Conservation (phyloP, 2,329 filamentous ascomycete species). For the Nemania serpens region DNA sequence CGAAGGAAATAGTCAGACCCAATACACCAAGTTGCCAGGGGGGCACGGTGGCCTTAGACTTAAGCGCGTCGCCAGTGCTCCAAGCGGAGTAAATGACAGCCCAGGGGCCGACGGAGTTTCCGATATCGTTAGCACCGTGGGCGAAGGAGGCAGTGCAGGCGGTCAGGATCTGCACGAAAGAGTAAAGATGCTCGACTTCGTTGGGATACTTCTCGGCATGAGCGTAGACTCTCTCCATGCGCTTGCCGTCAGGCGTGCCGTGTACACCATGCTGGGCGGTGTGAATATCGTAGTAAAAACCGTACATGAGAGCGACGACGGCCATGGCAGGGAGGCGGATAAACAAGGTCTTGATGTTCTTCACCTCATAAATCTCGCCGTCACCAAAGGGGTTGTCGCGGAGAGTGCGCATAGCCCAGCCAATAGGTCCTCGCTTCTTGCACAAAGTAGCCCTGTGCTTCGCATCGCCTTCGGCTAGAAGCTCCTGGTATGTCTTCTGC, state of each 20-base stretch:
- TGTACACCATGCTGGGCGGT: slow-evolving; percentile 70
- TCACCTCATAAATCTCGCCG: slow-evolving; percentile 73
- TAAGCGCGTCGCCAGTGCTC: slow-evolving; percentile 64
- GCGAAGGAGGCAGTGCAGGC: slow-evolving; percentile 75
- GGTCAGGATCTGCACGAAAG: slow-evolving; percentile 68
- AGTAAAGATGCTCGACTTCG: slow-evolving; percentile 72
- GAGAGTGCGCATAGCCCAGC: slow-evolving; percentile 80
- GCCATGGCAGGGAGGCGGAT: slow-evolving; percentile 73
- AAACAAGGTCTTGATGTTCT: slow-evolving; percentile 67
- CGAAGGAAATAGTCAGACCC: slow-evolving; percentile 64
- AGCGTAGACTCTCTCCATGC: slow-evolving; percentile 71
- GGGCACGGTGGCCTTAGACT: slow-evolving; percentile 68
- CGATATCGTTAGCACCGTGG: slow-evolving; percentile 78
- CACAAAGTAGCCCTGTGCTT: slow-evolving; percentile 67
- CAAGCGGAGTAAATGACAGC: slow-evolving; percentile 72
- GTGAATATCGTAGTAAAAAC: slow-evolving; percentile 82
- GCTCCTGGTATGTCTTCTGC: slow-evolving; percentile 64
- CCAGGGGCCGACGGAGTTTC: slow-evolving; percentile 72
- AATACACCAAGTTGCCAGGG: slow-evolving; percentile 78
- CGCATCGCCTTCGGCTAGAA: slow-evolving; percentile 60
- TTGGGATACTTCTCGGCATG: slow-evolving; percentile 69
- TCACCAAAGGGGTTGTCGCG: slow-evolving; percentile 74
- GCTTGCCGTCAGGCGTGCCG: slow-evolving; percentile 73
- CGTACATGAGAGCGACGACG: slow-evolving; percentile 69
- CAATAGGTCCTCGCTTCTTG: slow-evolving; percentile 68